Conservation (phyloP, 345 rosid species). For the Heritiera littoralis region DNA sequence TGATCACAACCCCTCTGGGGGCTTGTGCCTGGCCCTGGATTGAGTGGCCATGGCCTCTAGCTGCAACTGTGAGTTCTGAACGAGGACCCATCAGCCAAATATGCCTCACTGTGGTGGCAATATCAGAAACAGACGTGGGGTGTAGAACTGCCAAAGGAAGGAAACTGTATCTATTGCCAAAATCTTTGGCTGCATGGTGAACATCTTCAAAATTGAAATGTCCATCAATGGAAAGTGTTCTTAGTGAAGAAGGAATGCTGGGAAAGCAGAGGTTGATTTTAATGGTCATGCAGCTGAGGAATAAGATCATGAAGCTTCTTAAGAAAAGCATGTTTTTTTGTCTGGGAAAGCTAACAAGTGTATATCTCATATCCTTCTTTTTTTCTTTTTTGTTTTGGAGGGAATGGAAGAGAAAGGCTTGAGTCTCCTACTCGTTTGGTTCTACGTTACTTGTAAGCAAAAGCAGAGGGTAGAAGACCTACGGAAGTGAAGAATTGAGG, state of each 20-base stretch:
- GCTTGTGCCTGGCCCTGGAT: conserved; percentile 89
- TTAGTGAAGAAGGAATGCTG: conserved; percentile 59
- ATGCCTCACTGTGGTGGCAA: conserved; percentile 69
- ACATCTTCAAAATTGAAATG: conserved; percentile 67
- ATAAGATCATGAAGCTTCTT: conserved; percentile 58
- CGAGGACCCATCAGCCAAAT: conserved; percentile 80
- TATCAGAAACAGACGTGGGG: conserved; percentile 79
- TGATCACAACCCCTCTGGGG: conserved; percentile 69
- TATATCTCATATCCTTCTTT: conserved; percentile 38
- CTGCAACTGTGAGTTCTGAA: conserved; percentile 84
- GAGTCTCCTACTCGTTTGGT: conserved; percentile 28
- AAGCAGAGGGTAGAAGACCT: conserved; percentile 38
- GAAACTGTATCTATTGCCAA: conserved; percentile 68
- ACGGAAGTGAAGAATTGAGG: conserved; percentile 41
- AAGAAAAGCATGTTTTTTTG: conserved; percentile 49
- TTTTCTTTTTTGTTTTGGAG: conserved; percentile 24
- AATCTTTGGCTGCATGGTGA: conserved; percentile 78
- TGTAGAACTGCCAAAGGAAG: conserved; percentile 77
- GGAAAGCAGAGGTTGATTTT: conserved; percentile 62
- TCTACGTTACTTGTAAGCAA: conserved; percentile 14
- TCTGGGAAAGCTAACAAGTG: conserved; percentile 37
- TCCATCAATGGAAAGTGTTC: conserved; percentile 64
- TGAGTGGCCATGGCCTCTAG: conserved; percentile 91
- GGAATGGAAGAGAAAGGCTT: conserved; percentile 30
- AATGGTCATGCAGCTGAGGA: conserved; percentile 62